phyloP scores from a whole-genome alignment of 2,329 filamentous ascomycete genomes.

The Capronia epimyces region DNA sequence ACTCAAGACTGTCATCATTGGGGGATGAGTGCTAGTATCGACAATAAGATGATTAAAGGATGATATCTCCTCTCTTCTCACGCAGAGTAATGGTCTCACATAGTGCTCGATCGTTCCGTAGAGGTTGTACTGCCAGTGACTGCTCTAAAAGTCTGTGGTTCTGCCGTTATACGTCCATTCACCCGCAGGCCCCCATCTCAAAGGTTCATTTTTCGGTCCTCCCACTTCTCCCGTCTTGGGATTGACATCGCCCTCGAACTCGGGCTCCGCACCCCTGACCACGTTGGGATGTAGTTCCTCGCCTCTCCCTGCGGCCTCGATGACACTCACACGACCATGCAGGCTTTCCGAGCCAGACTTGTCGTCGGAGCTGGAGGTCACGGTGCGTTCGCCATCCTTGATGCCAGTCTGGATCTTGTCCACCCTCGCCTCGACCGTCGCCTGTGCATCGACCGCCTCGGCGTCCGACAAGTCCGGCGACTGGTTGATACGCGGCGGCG shows the following conservation, averaged over 20 bases:
- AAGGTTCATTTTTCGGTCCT: slow-evolving; percentile 92
- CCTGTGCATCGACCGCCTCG: slow-evolving; percentile 18
- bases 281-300: slow-evolving; percentile 66
- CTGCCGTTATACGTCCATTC: slow-evolving; percentile 94
- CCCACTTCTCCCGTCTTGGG: slow-evolving; percentile 93
- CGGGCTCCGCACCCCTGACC: slow-evolving; percentile 71
- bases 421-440: slow-evolving; percentile 24
- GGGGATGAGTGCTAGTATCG: background rate
- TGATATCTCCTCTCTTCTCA: background rate
- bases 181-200: slow-evolving; percentile 72
- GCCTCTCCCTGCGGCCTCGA: slow-evolving; percentile 54
- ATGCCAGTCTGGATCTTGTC: slow-evolving; percentile 9
- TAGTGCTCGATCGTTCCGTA: too few relatives aligned
- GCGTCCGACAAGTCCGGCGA: slow-evolving; percentile 38
- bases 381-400: background rate
- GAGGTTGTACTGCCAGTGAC: background rate
- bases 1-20: background rate
- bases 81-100: background rate
- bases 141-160: slow-evolving; percentile 73
- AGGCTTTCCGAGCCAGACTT: too few relatives aligned
- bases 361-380: too few relatives aligned
- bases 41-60: background rate
- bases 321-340: slow-evolving; percentile 37
- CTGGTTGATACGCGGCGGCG: slow-evolving; percentile 46
- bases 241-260: slow-evolving; percentile 89